phyloP scores from a whole-genome alignment of 352 stramenopile species.

The Pythium monospermum region DNA sequence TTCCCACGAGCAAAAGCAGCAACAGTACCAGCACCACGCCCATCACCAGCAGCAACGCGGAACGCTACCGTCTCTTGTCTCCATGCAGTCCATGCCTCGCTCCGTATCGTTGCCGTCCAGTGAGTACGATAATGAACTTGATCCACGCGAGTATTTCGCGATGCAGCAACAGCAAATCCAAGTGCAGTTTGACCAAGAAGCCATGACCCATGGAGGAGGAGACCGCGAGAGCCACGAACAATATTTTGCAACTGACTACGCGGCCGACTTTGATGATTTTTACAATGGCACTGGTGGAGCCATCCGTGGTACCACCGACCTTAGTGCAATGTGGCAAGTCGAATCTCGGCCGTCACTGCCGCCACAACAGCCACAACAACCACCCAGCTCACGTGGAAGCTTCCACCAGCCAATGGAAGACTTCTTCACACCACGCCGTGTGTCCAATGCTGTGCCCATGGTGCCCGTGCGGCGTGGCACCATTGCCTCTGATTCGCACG shows the following conservation, averaged over 20 bases:
- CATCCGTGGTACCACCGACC: slow-evolving; percentile 17
- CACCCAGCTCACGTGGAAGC: slow-evolving; percentile 5
- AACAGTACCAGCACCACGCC: not conserved
- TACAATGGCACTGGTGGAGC: slow-evolving; percentile 8
- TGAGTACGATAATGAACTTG: slow-evolving; percentile 3
- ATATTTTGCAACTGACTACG: slow-evolving; percentile 16
- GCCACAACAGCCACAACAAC: not conserved
- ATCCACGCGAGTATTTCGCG: slow-evolving; percentile 22
- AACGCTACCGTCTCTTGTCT: slow-evolving; percentile 1
- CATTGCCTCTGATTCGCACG: not conserved
- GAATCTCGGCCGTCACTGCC: not conserved
- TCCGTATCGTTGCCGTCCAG: not conserved
- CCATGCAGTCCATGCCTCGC: not conserved
- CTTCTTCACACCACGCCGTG: not conserved
- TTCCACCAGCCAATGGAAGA: not conserved
- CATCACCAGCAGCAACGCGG: not conserved
- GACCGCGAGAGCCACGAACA: slow-evolving; percentile 6
- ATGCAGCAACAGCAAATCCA: slow-evolving; percentile 8
- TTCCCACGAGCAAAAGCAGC: not conserved
- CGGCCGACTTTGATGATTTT: slow-evolving; percentile 13
- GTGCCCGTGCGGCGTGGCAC: not conserved
- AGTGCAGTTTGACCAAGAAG: not conserved
- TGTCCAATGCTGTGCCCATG: not conserved
- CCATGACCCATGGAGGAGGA: not conserved
- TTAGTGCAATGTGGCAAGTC: slow-evolving; percentile 17